Conservation (phyloP, 768 basidiomycete species). For the Mrakia frigida region DNA sequence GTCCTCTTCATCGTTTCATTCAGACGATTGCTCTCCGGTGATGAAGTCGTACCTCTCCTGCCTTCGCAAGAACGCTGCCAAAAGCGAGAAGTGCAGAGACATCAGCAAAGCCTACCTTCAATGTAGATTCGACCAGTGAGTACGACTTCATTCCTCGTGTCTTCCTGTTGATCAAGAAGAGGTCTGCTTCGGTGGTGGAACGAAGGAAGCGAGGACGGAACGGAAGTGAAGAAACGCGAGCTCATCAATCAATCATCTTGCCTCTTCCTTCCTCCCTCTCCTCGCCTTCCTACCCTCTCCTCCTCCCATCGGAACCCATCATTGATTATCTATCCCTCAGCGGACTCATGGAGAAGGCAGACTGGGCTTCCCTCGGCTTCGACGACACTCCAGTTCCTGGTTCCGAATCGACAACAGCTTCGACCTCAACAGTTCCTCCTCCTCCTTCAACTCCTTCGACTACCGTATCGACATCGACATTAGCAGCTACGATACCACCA, state of each 20-base stretch:
- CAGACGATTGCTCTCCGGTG: conserved; percentile 32
- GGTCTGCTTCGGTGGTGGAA: not conserved
- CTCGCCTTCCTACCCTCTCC: not conserved
- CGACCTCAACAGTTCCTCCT: not conserved
- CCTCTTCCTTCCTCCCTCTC: not conserved
- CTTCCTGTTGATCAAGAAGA: not conserved
- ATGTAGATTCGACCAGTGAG: conserved; percentile 33
- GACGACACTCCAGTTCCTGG: not conserved
- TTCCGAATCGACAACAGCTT: not conserved
- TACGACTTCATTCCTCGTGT: not conserved
- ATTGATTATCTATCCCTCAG: not conserved
- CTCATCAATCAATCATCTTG: not conserved
- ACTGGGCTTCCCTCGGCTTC: conserved; percentile 22
- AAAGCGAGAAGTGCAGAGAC: conserved; percentile 31
- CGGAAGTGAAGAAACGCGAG: not conserved
- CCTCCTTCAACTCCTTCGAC: not conserved
- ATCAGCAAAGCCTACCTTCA: conserved; percentile 30
- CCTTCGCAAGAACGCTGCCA: conserved; percentile 18
- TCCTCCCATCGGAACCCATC: not conserved
- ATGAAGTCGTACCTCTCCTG: conserved; percentile 31
- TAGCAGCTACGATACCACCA: not conserved
- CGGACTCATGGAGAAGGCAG: conserved; percentile 32
- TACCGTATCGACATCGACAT: not conserved
- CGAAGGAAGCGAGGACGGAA: not conserved
- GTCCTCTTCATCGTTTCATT: not conserved